These are phyloP conservation scores for Fusarium veterinarium DNA, from an alignment of 2,329 filamentous ascomycete species.

Conservation along the genomic window DNA sequence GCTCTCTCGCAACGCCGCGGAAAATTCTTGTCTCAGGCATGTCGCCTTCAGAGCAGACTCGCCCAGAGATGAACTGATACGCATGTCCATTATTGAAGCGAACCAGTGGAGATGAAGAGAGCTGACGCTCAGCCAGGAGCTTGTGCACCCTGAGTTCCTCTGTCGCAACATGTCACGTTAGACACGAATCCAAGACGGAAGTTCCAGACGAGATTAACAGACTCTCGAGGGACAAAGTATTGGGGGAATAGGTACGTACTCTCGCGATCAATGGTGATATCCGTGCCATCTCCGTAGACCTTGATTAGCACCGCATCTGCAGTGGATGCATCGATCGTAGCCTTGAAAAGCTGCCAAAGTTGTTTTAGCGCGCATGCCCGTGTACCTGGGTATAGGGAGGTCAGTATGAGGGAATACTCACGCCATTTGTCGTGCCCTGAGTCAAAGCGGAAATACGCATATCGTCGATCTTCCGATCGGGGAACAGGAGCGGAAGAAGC, in stretches of 20 bases:
- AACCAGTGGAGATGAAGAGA: slow-evolving; percentile 31
- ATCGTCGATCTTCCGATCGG: neutral
- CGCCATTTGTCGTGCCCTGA: slow-evolving; percentile 39
- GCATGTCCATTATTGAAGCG: slow-evolving; percentile 39
- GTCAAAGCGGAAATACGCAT: slow-evolving; percentile 22
- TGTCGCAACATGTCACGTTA: slow-evolving; percentile 14
- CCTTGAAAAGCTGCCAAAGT: slow-evolving; percentile 35
- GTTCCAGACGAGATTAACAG: neutral
- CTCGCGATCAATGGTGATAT: slow-evolving; percentile 37
- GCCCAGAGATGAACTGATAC: slow-evolving; percentile 32
- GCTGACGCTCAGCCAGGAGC: slow-evolving; percentile 27
- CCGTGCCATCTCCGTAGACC: slow-evolving; percentile 39
- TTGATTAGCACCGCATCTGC: slow-evolving; percentile 29
- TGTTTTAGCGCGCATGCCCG: neutral
- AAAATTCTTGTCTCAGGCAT: slow-evolving; percentile 25
- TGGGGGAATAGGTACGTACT: slow-evolving; percentile 18
- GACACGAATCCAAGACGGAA: slow-evolving; percentile 9
- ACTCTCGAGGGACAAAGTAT: neutral
- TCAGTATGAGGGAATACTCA: neutral
- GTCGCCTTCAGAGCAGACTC: slow-evolving; percentile 25
- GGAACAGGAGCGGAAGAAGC: slow-evolving; percentile 28
- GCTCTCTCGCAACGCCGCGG: slow-evolving; percentile 36
- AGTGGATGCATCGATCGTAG: neutral
- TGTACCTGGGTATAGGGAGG: neutral
- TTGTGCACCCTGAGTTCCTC: slow-evolving; percentile 39